These are phyloP conservation scores for Cercophora scortea DNA, from an alignment of 495 filamentous ascomycete genomes.

Conservation along the genomic window DNA sequence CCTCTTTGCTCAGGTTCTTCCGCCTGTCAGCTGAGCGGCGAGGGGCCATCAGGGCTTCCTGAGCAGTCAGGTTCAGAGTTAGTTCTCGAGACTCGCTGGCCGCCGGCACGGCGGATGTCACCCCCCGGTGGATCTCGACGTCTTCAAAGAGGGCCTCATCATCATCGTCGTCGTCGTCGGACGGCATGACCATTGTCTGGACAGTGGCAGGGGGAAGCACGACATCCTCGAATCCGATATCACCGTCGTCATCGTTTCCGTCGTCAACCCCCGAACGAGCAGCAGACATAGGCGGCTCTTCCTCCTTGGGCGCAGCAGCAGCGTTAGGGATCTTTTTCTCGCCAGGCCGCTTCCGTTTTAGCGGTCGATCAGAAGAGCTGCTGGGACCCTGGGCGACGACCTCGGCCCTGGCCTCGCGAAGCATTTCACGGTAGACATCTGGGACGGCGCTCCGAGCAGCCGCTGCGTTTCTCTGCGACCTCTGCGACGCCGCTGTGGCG, in stretches of 20 bases:
- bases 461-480: not conserved
- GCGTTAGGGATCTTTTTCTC: slow-evolving; percentile 19
- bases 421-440: slow-evolving; percentile 13
- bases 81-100: slow-evolving; percentile 49
- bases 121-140: slow-evolving; percentile 20
- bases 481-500: slow-evolving; percentile 5
- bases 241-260: slow-evolving; percentile 25
- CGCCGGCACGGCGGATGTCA: slow-evolving; percentile 5
- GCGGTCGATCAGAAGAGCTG: slow-evolving; percentile 18
- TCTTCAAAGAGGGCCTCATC: slow-evolving; percentile 28
- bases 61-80: slow-evolving; percentile 43
- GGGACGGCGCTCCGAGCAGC: not conserved
- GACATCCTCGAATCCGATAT: slow-evolving; percentile 31
- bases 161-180: slow-evolving; percentile 25
- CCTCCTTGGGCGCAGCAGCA: slow-evolving; percentile 3
- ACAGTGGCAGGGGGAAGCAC: slow-evolving; percentile 16
- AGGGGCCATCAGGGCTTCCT: slow-evolving; percentile 29
- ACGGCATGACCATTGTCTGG: slow-evolving; percentile 19
- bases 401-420: slow-evolving; percentile 3
- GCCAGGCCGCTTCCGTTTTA: slow-evolving; percentile 33
- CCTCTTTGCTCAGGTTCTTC: slow-evolving; percentile 58
- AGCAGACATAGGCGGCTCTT: not conserved
- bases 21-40: slow-evolving; percentile 30
- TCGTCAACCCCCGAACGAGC: slow-evolving; percentile 1
- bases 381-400: not conserved